Evolutionary conservation across 345 rosid species (phyloP).

Genomic region (Salix purpurea): DNA sequence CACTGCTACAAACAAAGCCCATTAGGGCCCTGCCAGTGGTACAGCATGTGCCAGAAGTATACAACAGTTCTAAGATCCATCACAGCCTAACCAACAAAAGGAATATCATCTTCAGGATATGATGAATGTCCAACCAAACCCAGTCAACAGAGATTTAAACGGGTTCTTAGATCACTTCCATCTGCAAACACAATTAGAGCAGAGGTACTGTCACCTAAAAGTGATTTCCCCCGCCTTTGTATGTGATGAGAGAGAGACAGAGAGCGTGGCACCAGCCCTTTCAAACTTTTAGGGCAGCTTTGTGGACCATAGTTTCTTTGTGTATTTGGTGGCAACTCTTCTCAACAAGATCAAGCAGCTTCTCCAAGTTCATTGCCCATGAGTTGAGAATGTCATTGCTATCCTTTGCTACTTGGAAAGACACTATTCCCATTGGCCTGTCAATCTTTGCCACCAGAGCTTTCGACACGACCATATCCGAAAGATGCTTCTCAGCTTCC

Average conservation of each 20-base stretch:
- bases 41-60: conserved; percentile 23
- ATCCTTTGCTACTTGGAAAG: conserved; percentile 75
- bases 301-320: too few species aligned
- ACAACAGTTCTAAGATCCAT: conserved; percentile 24
- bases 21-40: conserved; percentile 14
- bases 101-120: background rate
- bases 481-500: conserved; percentile 95
- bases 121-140: conserved; percentile 8
- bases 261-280: conserved; percentile 19
- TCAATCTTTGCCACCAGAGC: conserved; percentile 88
- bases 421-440: conserved; percentile 71
- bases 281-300: conserved; percentile 63
- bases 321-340: conserved; percentile 96
- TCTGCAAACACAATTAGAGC: background rate
- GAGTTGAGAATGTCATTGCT: conserved; percentile 89
- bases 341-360: conserved; percentile 89
- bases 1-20: conserved; percentile 23
- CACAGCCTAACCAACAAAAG: conserved; percentile 9
- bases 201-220: background rate
- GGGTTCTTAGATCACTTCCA: background rate
- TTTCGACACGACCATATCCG: conserved; percentile 97
- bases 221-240: too few species aligned
- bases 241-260: background rate
- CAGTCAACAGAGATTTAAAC: background rate
- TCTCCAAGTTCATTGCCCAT: conserved; percentile 92